Percentiles rank a stretch among this genome's conserved stretches.
These are phyloP conservation scores for Mrakia gelida DNA, from an alignment of 768 basidiomycete species.

Conservation along the genomic window DNA sequence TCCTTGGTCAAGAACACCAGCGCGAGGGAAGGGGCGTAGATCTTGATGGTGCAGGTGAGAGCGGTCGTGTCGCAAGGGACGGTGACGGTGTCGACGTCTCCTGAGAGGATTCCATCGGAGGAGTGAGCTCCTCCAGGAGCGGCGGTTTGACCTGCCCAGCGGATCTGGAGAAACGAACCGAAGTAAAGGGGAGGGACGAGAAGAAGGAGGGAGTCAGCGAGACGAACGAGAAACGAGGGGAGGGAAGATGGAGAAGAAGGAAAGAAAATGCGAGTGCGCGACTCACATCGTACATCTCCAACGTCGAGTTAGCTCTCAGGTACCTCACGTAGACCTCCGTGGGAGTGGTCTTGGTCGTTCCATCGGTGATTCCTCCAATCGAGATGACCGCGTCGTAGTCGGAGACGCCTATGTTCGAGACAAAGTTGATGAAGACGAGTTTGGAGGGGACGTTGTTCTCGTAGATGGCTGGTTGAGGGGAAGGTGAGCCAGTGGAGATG, in stretches of 20 bases:
- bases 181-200: too few species aligned
- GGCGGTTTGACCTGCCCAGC: conserved; percentile 69
- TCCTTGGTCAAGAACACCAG: conserved; percentile 50
- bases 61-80: conserved; percentile 57
- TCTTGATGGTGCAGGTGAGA: conserved; percentile 57
- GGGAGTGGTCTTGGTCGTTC: conserved; percentile 20
- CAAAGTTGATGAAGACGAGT: conserved; percentile 68
- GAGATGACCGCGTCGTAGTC: conserved; percentile 55
- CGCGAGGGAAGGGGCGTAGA: conserved; percentile 68
- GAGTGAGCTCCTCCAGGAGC: conserved; percentile 50
- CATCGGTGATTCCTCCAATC: conserved; percentile 47
- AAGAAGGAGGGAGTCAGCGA: background rate
- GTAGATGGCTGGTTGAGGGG: conserved; percentile 51
- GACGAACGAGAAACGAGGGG: background rate
- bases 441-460: conserved; percentile 61
- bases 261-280: too few species aligned
- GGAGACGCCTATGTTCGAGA: conserved; percentile 59
- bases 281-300: conserved; percentile 53
- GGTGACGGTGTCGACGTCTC: conserved; percentile 55
- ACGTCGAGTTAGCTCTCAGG: conserved; percentile 52
- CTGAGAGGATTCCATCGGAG: conserved; percentile 64
- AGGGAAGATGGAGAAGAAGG: too few species aligned
- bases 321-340: conserved; percentile 50
- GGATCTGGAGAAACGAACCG: conserved; percentile 47
- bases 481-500: too few species aligned